phyloP scores from a whole-genome alignment of 2,329 filamentous ascomycete species.

The Colletotrichum cuscutae region DNA sequence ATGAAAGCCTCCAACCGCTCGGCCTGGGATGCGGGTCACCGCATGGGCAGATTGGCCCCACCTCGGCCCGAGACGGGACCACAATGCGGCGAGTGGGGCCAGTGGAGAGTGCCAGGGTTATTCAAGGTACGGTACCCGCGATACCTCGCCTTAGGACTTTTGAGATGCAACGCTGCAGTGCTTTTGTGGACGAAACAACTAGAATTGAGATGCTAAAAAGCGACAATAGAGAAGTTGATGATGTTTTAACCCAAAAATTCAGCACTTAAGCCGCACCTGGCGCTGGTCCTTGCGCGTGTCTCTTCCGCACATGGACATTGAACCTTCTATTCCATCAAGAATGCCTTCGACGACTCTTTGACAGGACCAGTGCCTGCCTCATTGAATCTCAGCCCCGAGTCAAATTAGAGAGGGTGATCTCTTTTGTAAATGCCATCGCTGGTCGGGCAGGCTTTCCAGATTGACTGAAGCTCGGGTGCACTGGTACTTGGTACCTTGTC shows the following conservation, averaged over 20 bases:
- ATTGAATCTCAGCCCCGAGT: not conserved
- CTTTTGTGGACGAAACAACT: not conserved
- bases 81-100: no score
- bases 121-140: no score
- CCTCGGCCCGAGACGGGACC: no score
- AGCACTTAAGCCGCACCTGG: not conserved
- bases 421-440: no score
- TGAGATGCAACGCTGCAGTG: no score
- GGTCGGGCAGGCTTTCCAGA: no score
- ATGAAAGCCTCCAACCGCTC: no score
- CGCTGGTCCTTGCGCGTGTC: not conserved
- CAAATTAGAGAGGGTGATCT: no score
- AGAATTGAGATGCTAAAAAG: not conserved
- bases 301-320: not conserved
- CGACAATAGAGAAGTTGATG: not conserved
- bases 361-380: not conserved
- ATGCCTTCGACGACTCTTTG: not conserved
- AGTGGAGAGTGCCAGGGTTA: no score
- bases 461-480: not conserved
- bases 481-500: not conserved
- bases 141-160: no score
- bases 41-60: no score
- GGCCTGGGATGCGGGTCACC: no score
- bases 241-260: not conserved
- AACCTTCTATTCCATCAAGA: not conserved